Conservation (phyloP, 129 eudicot species). For the Glebionis coronaria region DNA sequence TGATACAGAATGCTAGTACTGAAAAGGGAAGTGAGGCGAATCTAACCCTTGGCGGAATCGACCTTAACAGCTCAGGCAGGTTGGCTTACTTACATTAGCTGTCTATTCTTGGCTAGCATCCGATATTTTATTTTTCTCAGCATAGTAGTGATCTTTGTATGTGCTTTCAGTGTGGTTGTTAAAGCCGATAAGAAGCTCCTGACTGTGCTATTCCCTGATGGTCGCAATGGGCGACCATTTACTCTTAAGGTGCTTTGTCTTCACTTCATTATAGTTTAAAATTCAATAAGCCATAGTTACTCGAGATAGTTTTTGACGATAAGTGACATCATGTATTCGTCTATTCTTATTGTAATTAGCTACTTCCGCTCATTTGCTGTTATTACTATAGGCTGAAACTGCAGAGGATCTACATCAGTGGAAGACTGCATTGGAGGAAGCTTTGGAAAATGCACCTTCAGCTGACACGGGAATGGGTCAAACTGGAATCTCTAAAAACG, state of each 20-base stretch:
- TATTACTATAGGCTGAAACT: constrained; percentile 71
- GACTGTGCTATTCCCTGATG: constrained; percentile 90
- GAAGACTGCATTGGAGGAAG: constrained; percentile 91
- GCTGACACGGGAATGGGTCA: constrained; percentile 53
- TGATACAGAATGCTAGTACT: constrained; percentile 63
- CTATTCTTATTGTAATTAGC: background rate
- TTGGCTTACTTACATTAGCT: constrained; percentile 39
- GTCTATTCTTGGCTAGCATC: background rate
- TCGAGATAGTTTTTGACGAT: too few relatives aligned
- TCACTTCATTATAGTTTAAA: constrained; percentile 1
- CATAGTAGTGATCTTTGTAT: constrained; percentile 22
- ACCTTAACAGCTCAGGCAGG: constrained; percentile 99
- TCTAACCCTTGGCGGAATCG: constrained; percentile 97
- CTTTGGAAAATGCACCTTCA: constrained; percentile 78
- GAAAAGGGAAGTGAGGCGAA: constrained; percentile 87
- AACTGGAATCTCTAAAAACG: constrained; percentile 61
- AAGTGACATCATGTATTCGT: background rate
- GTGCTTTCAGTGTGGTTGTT: constrained; percentile 72
- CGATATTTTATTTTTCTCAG: constrained; percentile 6
- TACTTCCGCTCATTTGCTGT: too few relatives aligned
- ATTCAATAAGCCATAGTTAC: constrained; percentile 5
- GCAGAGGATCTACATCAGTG: constrained; percentile 75
- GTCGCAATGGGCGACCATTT: constrained; percentile 90
- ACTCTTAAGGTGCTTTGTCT: constrained; percentile 76
- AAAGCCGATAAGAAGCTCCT: constrained; percentile 88